Evolutionary conservation across 2,329 filamentous ascomycete genomes (phyloP), one percentile per base, ranked within the genome.

Genomic region (Stemphylium beticola): DNA sequence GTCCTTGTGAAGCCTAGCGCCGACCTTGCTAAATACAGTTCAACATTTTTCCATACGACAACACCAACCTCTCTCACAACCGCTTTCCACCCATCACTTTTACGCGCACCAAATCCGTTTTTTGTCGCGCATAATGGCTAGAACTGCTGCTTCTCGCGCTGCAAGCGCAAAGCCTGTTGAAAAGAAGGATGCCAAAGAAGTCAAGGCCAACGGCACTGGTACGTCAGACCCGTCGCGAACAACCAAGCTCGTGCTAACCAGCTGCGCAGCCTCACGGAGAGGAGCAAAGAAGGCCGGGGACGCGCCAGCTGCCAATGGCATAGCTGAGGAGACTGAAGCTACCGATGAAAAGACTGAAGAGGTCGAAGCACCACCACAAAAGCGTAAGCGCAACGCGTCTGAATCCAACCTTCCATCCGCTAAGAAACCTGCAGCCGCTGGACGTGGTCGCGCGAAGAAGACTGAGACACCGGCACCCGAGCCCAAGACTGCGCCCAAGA

Each of bases 161-260:
- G 63, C 68, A 26, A 62, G 64, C 55, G 64, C 66, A 48, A 66
- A 68, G 53, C 57, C 68, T 52, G 56, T 60, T n/a, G 63, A 64
- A 31, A 55, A 60, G 18, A 69, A 69, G 54, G 61, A 62, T 26
- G 49, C 57, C 14, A 69, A 69, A 54, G 62, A 62, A 52, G 63
- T 57, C 34, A 68, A 65, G 47, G 60, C 65, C 55, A 76, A 68
- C 62, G 65, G 72, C 56, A 65, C 72, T 15, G 65, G 69, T 69
- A 71, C 53, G 67, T 67, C 61, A 57, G 55, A 56, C 42, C 46
- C 46, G 41, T 48, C 55, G 18, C 46, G 49, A 44, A 45, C 48
- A 32, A 44, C 42, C 41, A 51, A 50, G 58, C 53, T 47, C 51
- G 57, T 44, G 39, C 65, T 66, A 45, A 68, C 15, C n/a, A 38